Conservation (phyloP, 345 rosid species). For the Clarkia xantiana region DNA sequence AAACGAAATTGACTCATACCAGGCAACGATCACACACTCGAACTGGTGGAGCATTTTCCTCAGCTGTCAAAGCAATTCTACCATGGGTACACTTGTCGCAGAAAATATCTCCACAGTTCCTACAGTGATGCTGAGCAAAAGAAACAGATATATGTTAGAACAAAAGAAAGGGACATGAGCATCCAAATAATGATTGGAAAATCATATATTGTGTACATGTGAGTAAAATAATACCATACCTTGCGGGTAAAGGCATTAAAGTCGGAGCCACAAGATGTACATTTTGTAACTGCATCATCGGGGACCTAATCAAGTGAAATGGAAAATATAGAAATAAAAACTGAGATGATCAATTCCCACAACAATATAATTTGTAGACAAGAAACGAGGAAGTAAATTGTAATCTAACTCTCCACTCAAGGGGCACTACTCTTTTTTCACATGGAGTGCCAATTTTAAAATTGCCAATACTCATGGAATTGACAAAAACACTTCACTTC, state of each 20-base stretch:
- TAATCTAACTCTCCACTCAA: too few relatives aligned
- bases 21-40: slow-evolving; percentile 92
- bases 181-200: not conserved
- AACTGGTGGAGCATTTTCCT: slow-evolving; percentile 85
- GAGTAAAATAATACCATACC: slow-evolving; percentile 22
- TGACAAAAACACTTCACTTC: too few relatives aligned
- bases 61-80: slow-evolving; percentile 88
- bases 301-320: slow-evolving; percentile 44
- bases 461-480: too few relatives aligned
- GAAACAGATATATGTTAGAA: slow-evolving; percentile 1
- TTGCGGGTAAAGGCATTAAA: slow-evolving; percentile 75
- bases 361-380: not conserved
- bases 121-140: slow-evolving; percentile 80
- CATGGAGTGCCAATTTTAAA: too few relatives aligned
- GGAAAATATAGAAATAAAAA: not conserved
- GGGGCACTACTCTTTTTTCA: too few relatives aligned
- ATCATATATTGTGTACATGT: not conserved
- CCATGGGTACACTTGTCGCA: slow-evolving; percentile 97
- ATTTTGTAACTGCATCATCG: slow-evolving; percentile 84
- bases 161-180: slow-evolving; percentile 1
- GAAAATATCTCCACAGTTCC: slow-evolving; percentile 96
- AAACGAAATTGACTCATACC: slow-evolving; percentile 28
- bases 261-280: slow-evolving; percentile 76
- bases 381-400: too few relatives aligned
- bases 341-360: not conserved